Conservation (phyloP, 805 yeast genomes). For the Metschnikowia aberdeeniae region DNA sequence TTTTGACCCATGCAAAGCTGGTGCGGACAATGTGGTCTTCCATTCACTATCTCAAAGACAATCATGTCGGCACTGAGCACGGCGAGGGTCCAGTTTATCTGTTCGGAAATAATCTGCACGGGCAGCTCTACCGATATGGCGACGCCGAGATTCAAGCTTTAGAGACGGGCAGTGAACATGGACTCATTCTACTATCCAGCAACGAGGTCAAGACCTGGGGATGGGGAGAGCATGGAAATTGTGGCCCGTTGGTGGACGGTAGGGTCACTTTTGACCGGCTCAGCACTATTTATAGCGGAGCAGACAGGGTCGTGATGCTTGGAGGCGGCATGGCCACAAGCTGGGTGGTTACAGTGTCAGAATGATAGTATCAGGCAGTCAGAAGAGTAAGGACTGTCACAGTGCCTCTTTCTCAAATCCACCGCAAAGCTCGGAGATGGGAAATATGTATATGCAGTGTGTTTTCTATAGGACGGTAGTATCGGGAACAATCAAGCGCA, state of each 20-base stretch:
- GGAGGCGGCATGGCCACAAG: slow-evolving; percentile 68
- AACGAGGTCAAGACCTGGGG: slow-evolving; percentile 75
- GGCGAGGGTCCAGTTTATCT: slow-evolving; percentile 33
- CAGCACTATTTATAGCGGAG: slow-evolving; percentile 28
- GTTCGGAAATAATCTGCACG: slow-evolving; percentile 73
- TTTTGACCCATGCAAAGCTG: slow-evolving; percentile 11
- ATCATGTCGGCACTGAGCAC: not conserved
- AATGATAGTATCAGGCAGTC: not conserved
- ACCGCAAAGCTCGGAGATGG: slow-evolving; percentile 64
- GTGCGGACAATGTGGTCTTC: slow-evolving; percentile 77
- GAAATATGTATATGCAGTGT: slow-evolving; percentile 68
- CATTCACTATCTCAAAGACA: slow-evolving; percentile 39
- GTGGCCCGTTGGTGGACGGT: slow-evolving; percentile 45
- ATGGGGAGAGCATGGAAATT: slow-evolving; percentile 99
- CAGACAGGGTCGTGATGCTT: slow-evolving; percentile 25
- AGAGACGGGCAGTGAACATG: slow-evolving; percentile 86
- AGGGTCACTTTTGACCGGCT: slow-evolving; percentile 36
- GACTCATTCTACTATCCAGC: slow-evolving; percentile 39
- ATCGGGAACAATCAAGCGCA: slow-evolving; percentile 35
- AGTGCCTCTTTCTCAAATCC: slow-evolving; percentile 74
- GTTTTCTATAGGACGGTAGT: slow-evolving; percentile 59
- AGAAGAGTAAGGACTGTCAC: slow-evolving; percentile 48
- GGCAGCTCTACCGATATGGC: slow-evolving; percentile 47
- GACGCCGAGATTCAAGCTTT: slow-evolving; percentile 23
- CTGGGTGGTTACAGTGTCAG: slow-evolving; percentile 43